phyloP scores from a whole-genome alignment of 2,329 filamentous ascomycete genomes.

The Aspergillus sp. region DNA sequence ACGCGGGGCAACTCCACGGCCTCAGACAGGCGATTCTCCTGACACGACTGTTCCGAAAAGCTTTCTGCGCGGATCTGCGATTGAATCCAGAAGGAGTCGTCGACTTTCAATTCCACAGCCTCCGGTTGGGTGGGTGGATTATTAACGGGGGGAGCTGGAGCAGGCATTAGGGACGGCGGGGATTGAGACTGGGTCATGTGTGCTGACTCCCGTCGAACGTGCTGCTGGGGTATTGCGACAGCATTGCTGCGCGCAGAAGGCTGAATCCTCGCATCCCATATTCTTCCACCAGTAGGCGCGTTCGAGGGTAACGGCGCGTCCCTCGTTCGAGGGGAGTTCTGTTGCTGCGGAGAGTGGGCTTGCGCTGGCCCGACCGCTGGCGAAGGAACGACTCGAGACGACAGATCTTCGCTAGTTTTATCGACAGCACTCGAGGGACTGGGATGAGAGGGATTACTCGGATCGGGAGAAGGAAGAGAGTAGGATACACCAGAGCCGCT shows the following conservation, averaged over 20 bases:
- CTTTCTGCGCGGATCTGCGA: neutral
- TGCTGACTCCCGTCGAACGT: neutral
- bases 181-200: neutral
- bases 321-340: neutral
- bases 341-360: constrained; percentile 31
- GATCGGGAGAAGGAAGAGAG: constrained; percentile 23
- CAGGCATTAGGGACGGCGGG: neutral
- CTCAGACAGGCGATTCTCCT: constrained; percentile 31
- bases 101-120: neutral
- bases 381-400: constrained; percentile 47
- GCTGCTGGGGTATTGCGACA: neutral
- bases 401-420: constrained; percentile 5
- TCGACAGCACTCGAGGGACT: constrained; percentile 17
- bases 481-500: neutral
- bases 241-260: neutral
- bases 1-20: constrained; percentile 38
- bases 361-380: constrained; percentile 45
- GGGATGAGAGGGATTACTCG: constrained; percentile 18
- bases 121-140: neutral
- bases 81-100: constrained; percentile 5
- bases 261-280: too few relatives aligned
- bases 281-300: neutral
- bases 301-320: neutral
- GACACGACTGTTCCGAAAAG: constrained; percentile 13
- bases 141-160: neutral